Evolutionary conservation across 768 basidiomycete species (phyloP), one percentile per base, ranked within the genome.

Genomic region (Collybiopsis luxurians): DNA sequence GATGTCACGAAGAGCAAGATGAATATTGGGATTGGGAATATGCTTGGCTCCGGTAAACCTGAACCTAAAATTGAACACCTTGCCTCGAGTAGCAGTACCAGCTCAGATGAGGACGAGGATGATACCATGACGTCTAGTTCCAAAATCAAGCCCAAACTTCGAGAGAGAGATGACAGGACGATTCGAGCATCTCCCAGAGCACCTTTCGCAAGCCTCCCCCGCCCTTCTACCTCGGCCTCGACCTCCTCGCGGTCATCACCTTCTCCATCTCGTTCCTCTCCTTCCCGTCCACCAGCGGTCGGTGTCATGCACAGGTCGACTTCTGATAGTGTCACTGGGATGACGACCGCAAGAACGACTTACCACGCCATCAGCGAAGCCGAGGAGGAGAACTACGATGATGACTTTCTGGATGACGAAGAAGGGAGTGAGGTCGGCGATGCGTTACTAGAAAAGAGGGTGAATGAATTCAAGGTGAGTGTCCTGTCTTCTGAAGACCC

Each of bases 361-460:
- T 51, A 51, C 26, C 31, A 51, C 36, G 55, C 69, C 2, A 59
- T 66, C 39, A 81, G 74, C 57, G 75, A 75, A 51, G 77, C 75
- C 72, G 64, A 23, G 74, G 75, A 55, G 46, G 69, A 67, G 4
- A 83, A 85, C 17, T 82, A 82, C 43, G 81, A 81, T 52, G 78
- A 77, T 5, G 50, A 51, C 24, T 51, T 51, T 34, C 21, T 51
- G 38, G 36, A 39, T 39, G 50, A 39, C 17, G 50, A 51, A 5
- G 50, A 51, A 23, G 36, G 11, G 24, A 21, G 23, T 24, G 50
- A 51, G 31, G 19, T 31, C 11, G 48, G 48, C 19, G 19, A 31
- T 23, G 50, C 34, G 3, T 51, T 51, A 15, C 34, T 51, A 23
- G 50, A 51, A 34, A 51, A 23, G 21, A 51, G 50, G 36, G 36